These are phyloP conservation scores for Nakazawaea laoshanensis DNA, from an alignment of 805 yeast genomes.

Conservation along the genomic window DNA sequence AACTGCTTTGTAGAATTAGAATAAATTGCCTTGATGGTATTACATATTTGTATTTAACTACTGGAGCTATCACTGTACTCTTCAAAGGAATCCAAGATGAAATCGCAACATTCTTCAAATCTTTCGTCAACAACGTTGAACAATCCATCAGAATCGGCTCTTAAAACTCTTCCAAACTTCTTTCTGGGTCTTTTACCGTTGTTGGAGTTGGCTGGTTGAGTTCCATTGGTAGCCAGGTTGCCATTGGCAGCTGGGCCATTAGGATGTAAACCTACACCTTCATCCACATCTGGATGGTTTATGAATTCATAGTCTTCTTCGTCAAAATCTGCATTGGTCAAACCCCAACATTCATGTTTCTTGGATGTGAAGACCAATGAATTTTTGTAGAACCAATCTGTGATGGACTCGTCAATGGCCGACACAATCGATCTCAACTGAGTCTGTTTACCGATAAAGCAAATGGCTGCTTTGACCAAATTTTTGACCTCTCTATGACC, in stretches of 20 bases:
- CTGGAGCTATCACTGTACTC: conserved; percentile 41
- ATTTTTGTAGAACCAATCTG: conserved; percentile 87
- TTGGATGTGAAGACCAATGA: conserved; percentile 74
- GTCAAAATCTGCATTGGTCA: conserved; percentile 14
- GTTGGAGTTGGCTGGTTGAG: conserved; percentile 11
- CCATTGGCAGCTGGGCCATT: conserved; percentile 14
- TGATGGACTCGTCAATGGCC: conserved; percentile 77
- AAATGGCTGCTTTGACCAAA: conserved; percentile 61
- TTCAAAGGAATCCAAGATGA: conserved; percentile 70
- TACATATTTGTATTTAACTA: background rate
- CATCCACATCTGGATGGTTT: conserved; percentile 16
- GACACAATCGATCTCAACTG: conserved; percentile 76
- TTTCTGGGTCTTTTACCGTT: conserved; percentile 71
- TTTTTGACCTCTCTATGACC: conserved; percentile 71
- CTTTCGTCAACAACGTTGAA: conserved; percentile 73
- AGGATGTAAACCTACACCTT: conserved; percentile 18
- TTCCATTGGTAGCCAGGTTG: conserved; percentile 18
- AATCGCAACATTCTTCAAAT: conserved; percentile 80
- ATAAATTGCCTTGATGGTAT: too few species aligned
- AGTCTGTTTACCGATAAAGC: conserved; percentile 57
- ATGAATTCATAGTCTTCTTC: conserved; percentile 17
- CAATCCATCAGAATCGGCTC: conserved; percentile 64
- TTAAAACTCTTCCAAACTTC: conserved; percentile 84
- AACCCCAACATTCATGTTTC: conserved; percentile 77
- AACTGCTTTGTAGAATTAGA: conserved; percentile 33